phyloP scores from a whole-genome alignment of 441 rosid genomes.

The Capsella rubella region DNA sequence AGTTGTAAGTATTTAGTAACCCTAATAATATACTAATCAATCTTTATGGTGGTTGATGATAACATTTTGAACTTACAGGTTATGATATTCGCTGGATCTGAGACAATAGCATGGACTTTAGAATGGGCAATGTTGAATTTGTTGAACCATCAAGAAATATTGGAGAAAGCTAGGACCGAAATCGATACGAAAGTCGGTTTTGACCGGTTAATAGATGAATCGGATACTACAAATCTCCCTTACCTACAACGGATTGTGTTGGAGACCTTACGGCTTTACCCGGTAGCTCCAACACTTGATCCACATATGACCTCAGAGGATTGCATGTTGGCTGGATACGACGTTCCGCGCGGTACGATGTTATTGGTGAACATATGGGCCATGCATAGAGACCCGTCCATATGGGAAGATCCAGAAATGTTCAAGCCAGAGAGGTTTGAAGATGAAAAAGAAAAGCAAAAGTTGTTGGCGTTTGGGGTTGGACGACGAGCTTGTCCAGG shows the following conservation, averaged over 20 bases:
- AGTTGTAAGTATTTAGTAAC: no score
- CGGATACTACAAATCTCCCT: conserved; percentile 51
- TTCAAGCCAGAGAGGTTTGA: conserved; percentile 35
- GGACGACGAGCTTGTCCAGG: conserved; percentile 64
- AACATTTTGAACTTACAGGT: no score
- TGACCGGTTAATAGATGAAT: conserved; percentile 49
- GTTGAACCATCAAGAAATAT: background rate
- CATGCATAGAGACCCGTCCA: conserved; percentile 57
- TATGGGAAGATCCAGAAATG: conserved; percentile 54
- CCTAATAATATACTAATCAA: no score
- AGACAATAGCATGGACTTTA: conserved; percentile 31
- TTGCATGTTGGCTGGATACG: conserved; percentile 53
- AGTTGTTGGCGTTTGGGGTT: conserved; percentile 46
- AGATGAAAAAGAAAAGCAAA: conserved; percentile 41
- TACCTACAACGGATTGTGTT: conserved; percentile 53
- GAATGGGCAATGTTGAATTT: conserved; percentile 68
- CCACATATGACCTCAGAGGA: conserved; percentile 65
- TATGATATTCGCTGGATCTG: no score
- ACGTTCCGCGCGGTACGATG: conserved; percentile 53
- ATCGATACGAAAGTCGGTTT: conserved; percentile 51
- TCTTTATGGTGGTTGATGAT: no score
- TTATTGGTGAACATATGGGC: conserved; percentile 58
- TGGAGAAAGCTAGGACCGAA: conserved; percentile 53
- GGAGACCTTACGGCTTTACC: conserved; percentile 61
- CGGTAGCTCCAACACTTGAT: conserved; percentile 50